Percentiles rank a stretch among this genome's conserved stretches.
Conservation (phyloP, 805 yeast species). For the Metschnikowia anglica region DNA sequence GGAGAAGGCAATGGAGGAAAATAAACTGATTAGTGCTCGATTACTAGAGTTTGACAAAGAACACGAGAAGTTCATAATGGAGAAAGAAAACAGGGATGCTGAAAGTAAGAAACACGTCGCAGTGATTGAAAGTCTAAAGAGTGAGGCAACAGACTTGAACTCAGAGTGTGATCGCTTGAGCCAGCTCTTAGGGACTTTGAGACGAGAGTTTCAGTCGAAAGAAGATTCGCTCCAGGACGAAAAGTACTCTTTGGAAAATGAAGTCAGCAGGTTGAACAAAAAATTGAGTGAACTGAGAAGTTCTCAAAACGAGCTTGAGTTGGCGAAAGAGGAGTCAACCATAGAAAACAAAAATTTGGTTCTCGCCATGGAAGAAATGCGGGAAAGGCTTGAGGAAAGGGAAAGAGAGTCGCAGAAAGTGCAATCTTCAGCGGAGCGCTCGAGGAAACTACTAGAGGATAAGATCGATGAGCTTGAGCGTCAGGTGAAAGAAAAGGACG, state of each 20-base stretch:
- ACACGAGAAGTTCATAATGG: constrained; percentile 15
- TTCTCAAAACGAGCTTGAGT: constrained; percentile 43
- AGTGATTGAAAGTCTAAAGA: constrained; percentile 14
- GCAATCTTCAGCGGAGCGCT: constrained; percentile 8
- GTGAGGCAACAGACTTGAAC: constrained; percentile 43
- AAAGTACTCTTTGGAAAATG: constrained; percentile 41
- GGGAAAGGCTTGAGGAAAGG: constrained; percentile 37
- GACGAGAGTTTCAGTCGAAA: constrained; percentile 37
- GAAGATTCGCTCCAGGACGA: constrained; percentile 39
- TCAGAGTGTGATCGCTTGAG: constrained; percentile 54
- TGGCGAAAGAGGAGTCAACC: constrained; percentile 38
- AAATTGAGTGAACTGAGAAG: constrained; percentile 40
- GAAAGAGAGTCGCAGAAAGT: constrained; percentile 24
- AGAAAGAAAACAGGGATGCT: constrained; percentile 24
- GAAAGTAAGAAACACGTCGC: constrained; percentile 23
- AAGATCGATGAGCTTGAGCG: constrained; percentile 6
- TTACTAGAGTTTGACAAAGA: constrained; percentile 42
- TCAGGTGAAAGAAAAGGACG: constrained; percentile 10
- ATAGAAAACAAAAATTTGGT: constrained; percentile 43
- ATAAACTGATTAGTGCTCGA: constrained; percentile 20
- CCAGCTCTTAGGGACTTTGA: constrained; percentile 35
- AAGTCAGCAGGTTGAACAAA: constrained; percentile 37
- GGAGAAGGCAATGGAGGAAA: constrained; percentile 5
- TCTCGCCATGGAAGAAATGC: constrained; percentile 45
- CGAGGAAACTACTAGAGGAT: neutral